These are phyloP conservation scores for Eustoma russellianum DNA, from an alignment of 257 asterid species.

Conservation along the genomic window DNA sequence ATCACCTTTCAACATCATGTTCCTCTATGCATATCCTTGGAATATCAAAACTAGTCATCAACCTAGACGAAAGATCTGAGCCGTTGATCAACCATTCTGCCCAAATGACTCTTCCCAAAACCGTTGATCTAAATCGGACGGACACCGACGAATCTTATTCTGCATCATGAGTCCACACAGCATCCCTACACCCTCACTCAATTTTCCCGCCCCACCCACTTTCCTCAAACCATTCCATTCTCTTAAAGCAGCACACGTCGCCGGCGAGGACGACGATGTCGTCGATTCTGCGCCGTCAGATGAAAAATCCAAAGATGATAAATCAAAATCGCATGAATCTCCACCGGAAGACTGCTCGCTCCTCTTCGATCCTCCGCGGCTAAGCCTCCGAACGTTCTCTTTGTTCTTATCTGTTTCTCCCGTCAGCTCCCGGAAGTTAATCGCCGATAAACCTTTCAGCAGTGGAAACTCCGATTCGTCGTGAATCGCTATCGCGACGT, in stretches of 20 bases:
- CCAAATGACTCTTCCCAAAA: conserved; percentile 37
- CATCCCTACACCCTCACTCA: conserved; percentile 40
- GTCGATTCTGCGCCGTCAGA: conserved; percentile 65
- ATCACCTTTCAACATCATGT: too few relatives aligned
- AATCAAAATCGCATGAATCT: conserved; percentile 46
- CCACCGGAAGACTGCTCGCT: conserved; percentile 56
- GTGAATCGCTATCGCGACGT: conserved; percentile 60
- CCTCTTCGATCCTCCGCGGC: conserved; percentile 53
- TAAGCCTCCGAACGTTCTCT: conserved; percentile 37
- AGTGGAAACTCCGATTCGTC: conserved; percentile 38
- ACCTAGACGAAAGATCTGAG: background rate
- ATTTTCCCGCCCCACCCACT: conserved; percentile 26
- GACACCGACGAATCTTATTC: conserved; percentile 46
- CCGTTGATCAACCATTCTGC: conserved; percentile 30
- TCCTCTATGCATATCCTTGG: too few relatives aligned
- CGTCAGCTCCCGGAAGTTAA: conserved; percentile 56
- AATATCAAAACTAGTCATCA: too few relatives aligned
- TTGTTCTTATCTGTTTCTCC: conserved; percentile 25
- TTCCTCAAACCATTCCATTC: conserved; percentile 47
- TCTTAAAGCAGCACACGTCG: conserved; percentile 38
- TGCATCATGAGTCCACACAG: conserved; percentile 63
- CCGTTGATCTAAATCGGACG: conserved; percentile 50
- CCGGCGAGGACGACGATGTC: conserved; percentile 51
- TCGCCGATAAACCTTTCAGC: conserved; percentile 45
- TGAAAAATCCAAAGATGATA: conserved; percentile 28